A percentile compares a stretch with the other conserved stretches of the same genome.
Evolutionary conservation across 257 asterid genomes (phyloP).

Genomic region (Solanum commersonii): DNA sequence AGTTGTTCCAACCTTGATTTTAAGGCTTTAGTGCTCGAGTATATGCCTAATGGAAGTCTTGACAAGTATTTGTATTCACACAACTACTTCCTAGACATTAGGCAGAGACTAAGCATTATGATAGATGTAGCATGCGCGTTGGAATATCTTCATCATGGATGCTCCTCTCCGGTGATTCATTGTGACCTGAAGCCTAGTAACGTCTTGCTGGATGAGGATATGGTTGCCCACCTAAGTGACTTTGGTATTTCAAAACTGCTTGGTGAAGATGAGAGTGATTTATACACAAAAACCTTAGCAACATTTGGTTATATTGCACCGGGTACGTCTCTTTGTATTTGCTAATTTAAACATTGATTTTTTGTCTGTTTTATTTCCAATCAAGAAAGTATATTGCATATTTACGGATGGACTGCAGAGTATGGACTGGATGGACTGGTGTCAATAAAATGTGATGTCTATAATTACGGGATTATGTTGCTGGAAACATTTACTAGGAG

Average conservation of each 20-base stretch:
- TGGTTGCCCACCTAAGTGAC: background rate
- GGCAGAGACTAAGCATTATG: background rate
- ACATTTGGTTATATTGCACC: background rate
- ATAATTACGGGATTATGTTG: background rate
- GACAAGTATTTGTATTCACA: background rate
- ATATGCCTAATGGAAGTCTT: background rate
- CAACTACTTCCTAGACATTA: background rate
- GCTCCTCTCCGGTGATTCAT: background rate
- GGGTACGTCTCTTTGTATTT: background rate
- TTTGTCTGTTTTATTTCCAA: background rate
- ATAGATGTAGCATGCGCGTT: background rate
- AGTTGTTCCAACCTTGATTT: background rate
- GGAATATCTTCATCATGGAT: background rate
- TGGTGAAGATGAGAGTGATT: background rate
- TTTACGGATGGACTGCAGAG: background rate
- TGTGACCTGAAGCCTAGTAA: background rate
- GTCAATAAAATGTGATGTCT: background rate
- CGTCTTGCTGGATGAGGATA: background rate
- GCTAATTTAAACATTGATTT: too few relatives aligned
- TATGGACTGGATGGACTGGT: background rate
- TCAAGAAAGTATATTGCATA: background rate
- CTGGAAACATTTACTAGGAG: background rate
- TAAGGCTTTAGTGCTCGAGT: background rate
- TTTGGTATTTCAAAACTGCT: background rate
- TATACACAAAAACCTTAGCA: background rate